phyloP scores from a whole-genome alignment of 345 rosid species.

The Psidium guajava region DNA sequence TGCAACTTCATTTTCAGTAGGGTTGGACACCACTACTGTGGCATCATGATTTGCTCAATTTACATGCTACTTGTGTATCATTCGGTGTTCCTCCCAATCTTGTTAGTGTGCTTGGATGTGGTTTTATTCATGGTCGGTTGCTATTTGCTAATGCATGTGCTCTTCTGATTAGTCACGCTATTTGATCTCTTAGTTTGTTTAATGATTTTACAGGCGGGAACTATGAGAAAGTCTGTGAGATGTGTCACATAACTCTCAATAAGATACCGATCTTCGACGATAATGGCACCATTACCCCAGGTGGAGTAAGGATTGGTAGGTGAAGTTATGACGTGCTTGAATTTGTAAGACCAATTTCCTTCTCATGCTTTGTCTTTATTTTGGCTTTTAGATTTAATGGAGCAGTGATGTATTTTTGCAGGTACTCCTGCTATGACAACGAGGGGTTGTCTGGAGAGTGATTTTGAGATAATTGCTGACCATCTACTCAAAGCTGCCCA shows the following conservation, averaged over 20 bases:
- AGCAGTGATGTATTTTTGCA: constrained; percentile 7
- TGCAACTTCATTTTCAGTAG: background rate
- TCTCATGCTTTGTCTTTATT: background rate
- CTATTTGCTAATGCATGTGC: background rate
- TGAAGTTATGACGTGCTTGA: background rate
- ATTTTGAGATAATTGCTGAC: constrained; percentile 74
- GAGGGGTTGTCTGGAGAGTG: constrained; percentile 84
- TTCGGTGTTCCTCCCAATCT: background rate
- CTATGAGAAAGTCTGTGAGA: constrained; percentile 80
- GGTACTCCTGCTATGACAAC: constrained; percentile 97
- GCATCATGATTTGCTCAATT: background rate
- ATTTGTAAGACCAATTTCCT: background rate
- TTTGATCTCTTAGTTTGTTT: background rate
- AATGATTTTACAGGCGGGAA: constrained; percentile 34
- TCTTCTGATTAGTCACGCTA: background rate
- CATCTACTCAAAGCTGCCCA: constrained; percentile 74
- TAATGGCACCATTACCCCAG: constrained; percentile 66
- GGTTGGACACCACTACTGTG: background rate
- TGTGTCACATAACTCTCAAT: constrained; percentile 77
- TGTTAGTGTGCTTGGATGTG: background rate
- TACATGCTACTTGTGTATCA: background rate
- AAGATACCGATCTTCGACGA: constrained; percentile 60
- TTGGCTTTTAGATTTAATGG: background rate
- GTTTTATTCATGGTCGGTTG: background rate
- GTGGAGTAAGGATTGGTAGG: constrained; percentile 92